A percentile compares a stretch with the other conserved stretches of the same genome.
phyloP scores from a whole-genome alignment of 805 yeast genomes.

The Starmerella davenportii region DNA sequence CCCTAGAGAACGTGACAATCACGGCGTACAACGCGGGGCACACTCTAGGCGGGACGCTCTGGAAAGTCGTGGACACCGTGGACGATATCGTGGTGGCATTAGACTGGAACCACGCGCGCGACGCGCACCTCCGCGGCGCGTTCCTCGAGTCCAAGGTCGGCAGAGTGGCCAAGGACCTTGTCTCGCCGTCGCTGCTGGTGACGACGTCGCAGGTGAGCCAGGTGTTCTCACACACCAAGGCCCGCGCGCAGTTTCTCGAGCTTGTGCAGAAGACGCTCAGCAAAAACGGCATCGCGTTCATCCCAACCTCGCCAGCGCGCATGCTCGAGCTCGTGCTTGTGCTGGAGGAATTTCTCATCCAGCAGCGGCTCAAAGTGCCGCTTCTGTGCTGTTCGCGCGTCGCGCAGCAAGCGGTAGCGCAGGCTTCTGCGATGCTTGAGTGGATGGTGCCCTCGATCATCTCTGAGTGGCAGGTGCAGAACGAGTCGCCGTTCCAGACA shows the following conservation, averaged over 20 bases:
- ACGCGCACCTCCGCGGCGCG: constrained; percentile 63
- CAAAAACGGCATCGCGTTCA: constrained; percentile 60
- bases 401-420: constrained; percentile 58
- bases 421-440: constrained; percentile 79
- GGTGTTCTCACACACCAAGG: constrained; percentile 25
- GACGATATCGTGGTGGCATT: constrained; percentile 81
- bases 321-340: constrained; percentile 60
- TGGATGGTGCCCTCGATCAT: constrained; percentile 89
- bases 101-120: constrained; percentile 88
- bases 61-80: constrained; percentile 56
- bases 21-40: constrained; percentile 87
- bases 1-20: constrained; percentile 25
- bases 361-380: constrained; percentile 33
- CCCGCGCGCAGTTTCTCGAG: constrained; percentile 41
- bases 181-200: constrained; percentile 68
- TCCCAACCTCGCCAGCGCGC: constrained; percentile 74
- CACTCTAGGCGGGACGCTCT: constrained; percentile 80
- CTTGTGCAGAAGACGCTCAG: constrained; percentile 48
- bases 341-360: constrained; percentile 47
- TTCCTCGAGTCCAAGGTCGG: constrained; percentile 37
- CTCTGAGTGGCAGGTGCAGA: constrained; percentile 63
- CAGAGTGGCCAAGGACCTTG: constrained; percentile 38
- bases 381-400: constrained; percentile 60
- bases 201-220: constrained; percentile 42
- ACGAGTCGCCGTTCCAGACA: constrained; percentile 64